phyloP scores from a whole-genome alignment of 2,329 filamentous ascomycete species.

The Botrytis paeoniae region DNA sequence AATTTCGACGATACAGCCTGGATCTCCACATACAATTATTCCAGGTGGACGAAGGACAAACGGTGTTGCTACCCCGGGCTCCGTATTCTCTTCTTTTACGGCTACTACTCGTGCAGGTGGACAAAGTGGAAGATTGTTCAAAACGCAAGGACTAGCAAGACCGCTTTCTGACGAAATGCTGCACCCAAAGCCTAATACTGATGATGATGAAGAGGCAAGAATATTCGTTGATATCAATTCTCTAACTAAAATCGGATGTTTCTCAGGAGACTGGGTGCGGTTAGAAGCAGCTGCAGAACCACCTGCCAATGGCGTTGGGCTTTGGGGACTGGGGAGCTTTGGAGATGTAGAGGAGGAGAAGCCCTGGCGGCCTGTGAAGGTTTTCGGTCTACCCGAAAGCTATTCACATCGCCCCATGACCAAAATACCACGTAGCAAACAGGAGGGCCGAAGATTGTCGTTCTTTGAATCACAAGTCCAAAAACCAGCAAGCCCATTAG shows the following conservation, averaged over 20 bases:
- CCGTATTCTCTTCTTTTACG: slow-evolving; percentile 85
- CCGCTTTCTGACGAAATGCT: slow-evolving; percentile 73
- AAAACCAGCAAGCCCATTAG: slow-evolving; percentile 55
- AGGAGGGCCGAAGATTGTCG: slow-evolving; percentile 52
- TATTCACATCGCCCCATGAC: slow-evolving; percentile 60
- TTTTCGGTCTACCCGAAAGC: slow-evolving; percentile 83
- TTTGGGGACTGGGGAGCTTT: slow-evolving; percentile 66
- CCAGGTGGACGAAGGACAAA: slow-evolving; percentile 60
- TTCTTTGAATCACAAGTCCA: slow-evolving; percentile 69
- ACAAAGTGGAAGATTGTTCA: slow-evolving; percentile 76
- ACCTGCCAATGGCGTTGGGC: slow-evolving; percentile 61
- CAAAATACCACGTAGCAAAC: slow-evolving; percentile 55
- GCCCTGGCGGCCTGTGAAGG: slow-evolving; percentile 78
- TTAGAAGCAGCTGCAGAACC: slow-evolving; percentile 76
- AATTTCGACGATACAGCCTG: slow-evolving; percentile 74
- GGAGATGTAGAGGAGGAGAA: slow-evolving; percentile 56
- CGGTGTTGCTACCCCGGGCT: slow-evolving; percentile 78
- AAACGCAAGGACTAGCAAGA: slow-evolving; percentile 71
- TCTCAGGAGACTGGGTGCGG: slow-evolving; percentile 95
- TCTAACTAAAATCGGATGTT: slow-evolving; percentile 86
- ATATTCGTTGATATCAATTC: slow-evolving; percentile 88
- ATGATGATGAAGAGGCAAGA: slow-evolving; percentile 84
- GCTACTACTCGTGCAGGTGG: slow-evolving; percentile 74
- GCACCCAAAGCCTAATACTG: slow-evolving; percentile 72
- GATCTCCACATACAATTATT: slow-evolving; percentile 69